These are phyloP conservation scores for Cladorrhinum sp. DNA, from an alignment of 2,329 filamentous ascomycete species.

Conservation along the genomic window DNA sequence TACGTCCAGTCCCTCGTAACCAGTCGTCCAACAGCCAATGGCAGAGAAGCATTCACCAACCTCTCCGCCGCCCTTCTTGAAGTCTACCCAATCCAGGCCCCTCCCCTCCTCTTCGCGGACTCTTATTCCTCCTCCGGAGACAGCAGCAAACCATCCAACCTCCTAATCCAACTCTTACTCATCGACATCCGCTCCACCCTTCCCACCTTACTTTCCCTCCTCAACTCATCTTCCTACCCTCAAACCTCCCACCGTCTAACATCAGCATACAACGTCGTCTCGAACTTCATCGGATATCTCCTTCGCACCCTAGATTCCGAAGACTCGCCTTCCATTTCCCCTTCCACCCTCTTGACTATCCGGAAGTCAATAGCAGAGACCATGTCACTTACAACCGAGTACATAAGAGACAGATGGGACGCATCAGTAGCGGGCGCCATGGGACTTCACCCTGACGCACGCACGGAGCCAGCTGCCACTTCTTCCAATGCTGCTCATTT, in stretches of 20 bases:
- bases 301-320: conserved; percentile 54
- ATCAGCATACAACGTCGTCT: conserved; percentile 60
- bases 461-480: conserved; percentile 43
- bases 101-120: conserved; percentile 51
- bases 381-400: conserved; percentile 61
- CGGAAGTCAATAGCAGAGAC: conserved; percentile 61
- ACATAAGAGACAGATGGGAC: conserved; percentile 68
- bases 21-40: conserved; percentile 52
- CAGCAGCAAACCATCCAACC: conserved; percentile 58
- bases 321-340: conserved; percentile 44
- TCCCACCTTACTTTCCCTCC: conserved; percentile 56
- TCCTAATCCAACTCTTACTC: conserved; percentile 62
- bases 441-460: conserved; percentile 58
- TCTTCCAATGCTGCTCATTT: conserved; percentile 32
- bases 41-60: conserved; percentile 58
- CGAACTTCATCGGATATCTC: conserved; percentile 58
- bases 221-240: conserved; percentile 55
- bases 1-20: conserved; percentile 54
- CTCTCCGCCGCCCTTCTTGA: conserved; percentile 57
- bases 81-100: conserved; percentile 46
- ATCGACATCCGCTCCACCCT: conserved; percentile 64
- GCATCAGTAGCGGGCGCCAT: conserved; percentile 60
- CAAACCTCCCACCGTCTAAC: conserved; percentile 52
- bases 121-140: conserved; percentile 32
- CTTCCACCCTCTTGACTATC: conserved; percentile 56